phyloP scores from a whole-genome alignment of 2,329 filamentous ascomycete genomes.

The Cercospora zeina region DNA sequence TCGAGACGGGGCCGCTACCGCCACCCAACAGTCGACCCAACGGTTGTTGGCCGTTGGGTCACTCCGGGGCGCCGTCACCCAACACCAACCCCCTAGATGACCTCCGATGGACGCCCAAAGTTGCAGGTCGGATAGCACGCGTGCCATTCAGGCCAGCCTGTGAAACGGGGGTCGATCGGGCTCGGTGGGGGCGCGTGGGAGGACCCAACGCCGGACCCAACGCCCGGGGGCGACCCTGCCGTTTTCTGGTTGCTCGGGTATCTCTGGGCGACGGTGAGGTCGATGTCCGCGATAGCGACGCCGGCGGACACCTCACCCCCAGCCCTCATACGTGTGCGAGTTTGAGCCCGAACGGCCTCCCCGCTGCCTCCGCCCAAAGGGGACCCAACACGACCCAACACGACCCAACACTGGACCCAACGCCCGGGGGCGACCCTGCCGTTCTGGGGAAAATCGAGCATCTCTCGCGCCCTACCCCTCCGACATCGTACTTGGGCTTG shows the following conservation, averaged over 20 bases:
- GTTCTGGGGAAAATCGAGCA: neutral
- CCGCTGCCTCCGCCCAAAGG: too few species aligned
- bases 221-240: constrained; percentile 1
- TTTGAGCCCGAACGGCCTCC: too few species aligned
- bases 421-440: neutral
- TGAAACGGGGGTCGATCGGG: neutral
- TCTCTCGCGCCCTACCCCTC: neutral
- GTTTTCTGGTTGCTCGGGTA: neutral
- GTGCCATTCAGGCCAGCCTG: neutral
- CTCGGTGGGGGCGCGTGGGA: neutral
- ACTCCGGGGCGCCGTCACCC: neutral
- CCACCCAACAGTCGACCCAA: neutral
- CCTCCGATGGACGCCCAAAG: neutral
- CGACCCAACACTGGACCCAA: neutral
- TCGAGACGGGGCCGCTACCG: neutral
- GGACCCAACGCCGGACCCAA: neutral
- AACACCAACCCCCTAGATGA: neutral
- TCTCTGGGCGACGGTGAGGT: neutral
- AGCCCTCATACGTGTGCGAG: too few species aligned
- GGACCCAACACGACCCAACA: neutral
- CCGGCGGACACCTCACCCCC: neutral
- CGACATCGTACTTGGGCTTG: too few species aligned
- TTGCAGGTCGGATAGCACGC: neutral
- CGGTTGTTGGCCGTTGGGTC: neutral
- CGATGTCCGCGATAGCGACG: neutral